Percentiles rank a stretch among this genome's conserved stretches.
Evolutionary conservation across 768 basidiomycete genomes (phyloP).

Genomic region (Amyloporia xantha): DNA sequence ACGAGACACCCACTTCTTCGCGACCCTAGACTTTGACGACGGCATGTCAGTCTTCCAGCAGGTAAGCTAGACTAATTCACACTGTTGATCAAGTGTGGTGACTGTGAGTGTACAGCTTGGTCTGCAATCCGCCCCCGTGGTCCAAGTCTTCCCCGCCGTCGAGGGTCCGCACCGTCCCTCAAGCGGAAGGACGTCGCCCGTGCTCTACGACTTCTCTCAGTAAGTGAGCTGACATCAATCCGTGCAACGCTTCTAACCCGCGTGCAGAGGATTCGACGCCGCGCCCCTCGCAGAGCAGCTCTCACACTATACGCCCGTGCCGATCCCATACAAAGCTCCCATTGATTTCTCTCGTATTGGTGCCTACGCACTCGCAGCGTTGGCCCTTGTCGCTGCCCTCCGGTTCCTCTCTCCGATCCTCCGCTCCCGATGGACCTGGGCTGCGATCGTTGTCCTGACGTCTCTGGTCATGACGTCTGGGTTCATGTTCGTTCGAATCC

Average conservation of each 20-base stretch:
- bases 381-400: slow-evolving; percentile 44
- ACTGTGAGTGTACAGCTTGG: slow-evolving; percentile 74
- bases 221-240: slow-evolving; percentile 27
- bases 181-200: slow-evolving; percentile 46
- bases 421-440: slow-evolving; percentile 75
- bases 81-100: neutral
- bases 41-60: slow-evolving; percentile 73
- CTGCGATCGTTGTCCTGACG: slow-evolving; percentile 48
- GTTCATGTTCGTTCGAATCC: slow-evolving; percentile 95
- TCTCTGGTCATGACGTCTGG: slow-evolving; percentile 86
- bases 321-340: slow-evolving; percentile 78
- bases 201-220: slow-evolving; percentile 76
- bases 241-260: neutral
- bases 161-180: slow-evolving; percentile 63
- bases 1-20: slow-evolving; percentile 89
- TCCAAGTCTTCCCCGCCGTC: slow-evolving; percentile 67
- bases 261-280: slow-evolving; percentile 76
- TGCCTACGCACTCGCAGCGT: slow-evolving; percentile 37
- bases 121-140: slow-evolving; percentile 77
- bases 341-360: slow-evolving; percentile 61
- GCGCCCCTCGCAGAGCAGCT: slow-evolving; percentile 71
- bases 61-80: slow-evolving; percentile 33
- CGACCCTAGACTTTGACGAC: slow-evolving; percentile 80
- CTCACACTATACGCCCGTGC: slow-evolving; percentile 65
- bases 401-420: slow-evolving; percentile 62